Percentiles rank a stretch among this genome's conserved stretches.
These are phyloP conservation scores for Prinsepia uniflora DNA, from an alignment of 306 rosid species.

Conservation along the genomic window DNA sequence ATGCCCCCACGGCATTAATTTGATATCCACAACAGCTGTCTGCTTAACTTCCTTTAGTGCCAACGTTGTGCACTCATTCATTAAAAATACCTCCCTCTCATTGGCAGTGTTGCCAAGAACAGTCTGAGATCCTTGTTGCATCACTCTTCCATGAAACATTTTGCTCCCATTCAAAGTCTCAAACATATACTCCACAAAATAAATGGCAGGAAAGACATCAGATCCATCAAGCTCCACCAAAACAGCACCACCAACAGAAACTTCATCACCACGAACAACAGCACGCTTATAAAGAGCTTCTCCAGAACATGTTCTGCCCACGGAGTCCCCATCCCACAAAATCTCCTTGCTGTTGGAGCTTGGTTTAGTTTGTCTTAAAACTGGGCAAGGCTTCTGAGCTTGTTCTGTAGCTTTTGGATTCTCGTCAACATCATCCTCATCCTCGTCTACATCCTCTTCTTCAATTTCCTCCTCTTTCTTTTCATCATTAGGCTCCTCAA, in stretches of 20 bases:
- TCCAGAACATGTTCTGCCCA: constrained; percentile 58
- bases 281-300: constrained; percentile 50
- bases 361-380: constrained; percentile 37
- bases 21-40: constrained; percentile 40
- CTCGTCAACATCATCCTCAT: constrained; percentile 60
- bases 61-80: constrained; percentile 63
- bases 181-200: constrained; percentile 77
- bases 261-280: constrained; percentile 49
- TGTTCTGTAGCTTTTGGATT: constrained; percentile 35
- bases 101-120: constrained; percentile 88
- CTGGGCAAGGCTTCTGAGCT: constrained; percentile 37
- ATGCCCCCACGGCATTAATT: constrained; percentile 67
- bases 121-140: constrained; percentile 71
- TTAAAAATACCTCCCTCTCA: constrained; percentile 82
- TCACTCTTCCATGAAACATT: constrained; percentile 79
- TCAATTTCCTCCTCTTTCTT: constrained; percentile 67
- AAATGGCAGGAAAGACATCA: constrained; percentile 51
- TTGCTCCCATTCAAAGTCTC: constrained; percentile 59
- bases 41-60: constrained; percentile 50
- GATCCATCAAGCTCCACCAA: constrained; percentile 54
- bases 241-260: constrained; percentile 67
- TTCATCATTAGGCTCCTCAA: constrained; percentile 39
- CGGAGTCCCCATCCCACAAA: constrained; percentile 58
- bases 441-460: constrained; percentile 71
- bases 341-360: constrained; percentile 38